phyloP scores from a whole-genome alignment of 345 rosid genomes.

The Linum trigynum region DNA sequence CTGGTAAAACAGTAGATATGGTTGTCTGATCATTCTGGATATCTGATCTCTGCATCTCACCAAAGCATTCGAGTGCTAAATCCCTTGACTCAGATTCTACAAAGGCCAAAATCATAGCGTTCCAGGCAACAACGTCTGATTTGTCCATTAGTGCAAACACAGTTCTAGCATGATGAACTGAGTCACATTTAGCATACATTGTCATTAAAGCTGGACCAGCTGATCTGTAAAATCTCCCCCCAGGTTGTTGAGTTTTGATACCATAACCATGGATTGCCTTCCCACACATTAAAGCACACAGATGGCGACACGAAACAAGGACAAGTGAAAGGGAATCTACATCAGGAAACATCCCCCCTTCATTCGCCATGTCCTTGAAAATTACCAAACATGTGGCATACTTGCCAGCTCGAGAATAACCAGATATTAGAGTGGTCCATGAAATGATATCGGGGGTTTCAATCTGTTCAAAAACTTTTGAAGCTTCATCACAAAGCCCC shows the following conservation, averaged over 20 bases:
- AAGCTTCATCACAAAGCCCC: conserved; percentile 29
- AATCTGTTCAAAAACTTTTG: conserved; percentile 20
- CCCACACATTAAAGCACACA: conserved; percentile 19
- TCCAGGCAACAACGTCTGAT: conserved; percentile 11
- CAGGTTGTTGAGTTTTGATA: conserved; percentile 15
- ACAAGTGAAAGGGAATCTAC: conserved; percentile 24
- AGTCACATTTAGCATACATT: conserved; percentile 27
- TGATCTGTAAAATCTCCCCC: conserved; percentile 19
- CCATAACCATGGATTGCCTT: conserved; percentile 31
- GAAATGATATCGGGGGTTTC: conserved; percentile 25
- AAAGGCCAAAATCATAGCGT: conserved; percentile 23
- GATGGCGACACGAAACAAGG: conserved; percentile 25
- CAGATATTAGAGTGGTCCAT: conserved; percentile 34
- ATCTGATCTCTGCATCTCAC: conserved; percentile 22
- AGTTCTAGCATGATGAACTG: conserved; percentile 17
- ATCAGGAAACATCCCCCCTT: conserved; percentile 19
- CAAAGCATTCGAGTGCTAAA: conserved; percentile 25
- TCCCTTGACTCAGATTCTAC: conserved; percentile 19
- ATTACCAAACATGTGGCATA: conserved; percentile 15
- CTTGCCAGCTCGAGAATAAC: conserved; percentile 24
- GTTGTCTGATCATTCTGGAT: conserved; percentile 25
- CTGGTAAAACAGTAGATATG: conserved; percentile 27
- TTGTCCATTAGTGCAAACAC: conserved; percentile 33
- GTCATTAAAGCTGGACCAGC: conserved; percentile 32
- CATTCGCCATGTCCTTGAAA: conserved; percentile 23